These are phyloP conservation scores for Heritiera fomes DNA, from an alignment of 345 rosid species.

Conservation along the genomic window DNA sequence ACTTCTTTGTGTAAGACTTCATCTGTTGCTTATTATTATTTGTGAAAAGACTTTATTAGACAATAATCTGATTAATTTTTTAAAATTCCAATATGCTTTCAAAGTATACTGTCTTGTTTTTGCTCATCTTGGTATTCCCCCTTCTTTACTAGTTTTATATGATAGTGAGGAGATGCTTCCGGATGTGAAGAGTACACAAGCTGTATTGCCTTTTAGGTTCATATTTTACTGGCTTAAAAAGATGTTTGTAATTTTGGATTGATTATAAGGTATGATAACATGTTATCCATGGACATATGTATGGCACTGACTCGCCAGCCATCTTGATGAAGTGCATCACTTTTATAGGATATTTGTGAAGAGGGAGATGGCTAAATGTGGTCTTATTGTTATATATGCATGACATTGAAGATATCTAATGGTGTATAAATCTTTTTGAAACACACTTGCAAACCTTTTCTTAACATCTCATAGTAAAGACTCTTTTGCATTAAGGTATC, in stretches of 20 bases:
- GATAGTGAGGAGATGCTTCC: neutral
- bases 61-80: neutral
- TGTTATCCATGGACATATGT: neutral
- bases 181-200: neutral
- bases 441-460: neutral
- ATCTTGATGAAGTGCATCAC: neutral
- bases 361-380: neutral
- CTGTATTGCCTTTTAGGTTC: neutral
- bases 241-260: neutral
- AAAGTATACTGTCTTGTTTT: neutral
- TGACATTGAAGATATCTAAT: neutral
- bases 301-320: neutral
- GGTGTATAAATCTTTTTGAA: neutral
- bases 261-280: neutral
- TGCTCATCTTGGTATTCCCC: neutral
- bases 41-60: neutral
- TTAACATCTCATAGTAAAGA: neutral
- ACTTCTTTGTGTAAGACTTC: slow-evolving; percentile 79
- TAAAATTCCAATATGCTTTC: neutral
- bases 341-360: slow-evolving; percentile 3
- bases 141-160: slow-evolving; percentile 1
- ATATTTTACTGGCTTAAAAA: neutral
- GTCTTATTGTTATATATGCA: neutral
- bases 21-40: slow-evolving; percentile 2
- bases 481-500: neutral